phyloP scores from a whole-genome alignment of 345 rosid genomes.

The thale cress (Arabidopsis thaliana) region DNA sequence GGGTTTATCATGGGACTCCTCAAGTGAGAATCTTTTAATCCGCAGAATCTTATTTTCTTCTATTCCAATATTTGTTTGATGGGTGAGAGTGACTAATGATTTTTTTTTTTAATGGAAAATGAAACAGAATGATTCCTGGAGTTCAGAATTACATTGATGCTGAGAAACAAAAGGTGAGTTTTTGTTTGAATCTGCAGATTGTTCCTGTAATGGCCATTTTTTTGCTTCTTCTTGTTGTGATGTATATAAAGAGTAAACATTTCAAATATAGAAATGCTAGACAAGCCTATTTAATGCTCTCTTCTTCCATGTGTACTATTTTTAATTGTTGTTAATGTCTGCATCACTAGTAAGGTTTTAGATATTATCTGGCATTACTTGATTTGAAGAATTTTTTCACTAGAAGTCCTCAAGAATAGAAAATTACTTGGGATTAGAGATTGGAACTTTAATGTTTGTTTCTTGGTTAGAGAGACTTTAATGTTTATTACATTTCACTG shows the following conservation, averaged over 20 bases:
- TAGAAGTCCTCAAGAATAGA: not conserved
- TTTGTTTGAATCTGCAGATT: conserved; percentile 16
- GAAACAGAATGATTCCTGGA: conserved; percentile 77
- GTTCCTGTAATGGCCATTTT: conserved; percentile 9
- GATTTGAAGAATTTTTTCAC: conserved; percentile 7
- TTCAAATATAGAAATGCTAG: not conserved
- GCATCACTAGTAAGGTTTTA: conserved; percentile 19
- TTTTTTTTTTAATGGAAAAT: not conserved
- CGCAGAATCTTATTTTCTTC: not conserved
- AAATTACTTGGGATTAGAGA: conserved; percentile 12
- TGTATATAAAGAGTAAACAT: not conserved
- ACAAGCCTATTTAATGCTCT: conserved; percentile 24
- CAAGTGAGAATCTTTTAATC: conserved; percentile 53
- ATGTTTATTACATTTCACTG: not conserved
- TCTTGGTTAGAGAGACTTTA: not conserved
- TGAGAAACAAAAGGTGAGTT: conserved; percentile 90
- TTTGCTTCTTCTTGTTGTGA: not conserved
- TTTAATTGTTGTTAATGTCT: not conserved
- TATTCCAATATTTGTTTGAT: not conserved
- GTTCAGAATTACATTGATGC: conserved; percentile 79
- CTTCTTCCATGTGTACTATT: not conserved
- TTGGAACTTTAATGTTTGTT: conserved; percentile 1
- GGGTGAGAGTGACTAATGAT: not conserved
- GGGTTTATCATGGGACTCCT: conserved; percentile 60
- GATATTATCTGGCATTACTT: conserved; percentile 20